Conservation (phyloP, 2,329 filamentous ascomycete genomes). For the Scopulariopsis brevicaulis region DNA sequence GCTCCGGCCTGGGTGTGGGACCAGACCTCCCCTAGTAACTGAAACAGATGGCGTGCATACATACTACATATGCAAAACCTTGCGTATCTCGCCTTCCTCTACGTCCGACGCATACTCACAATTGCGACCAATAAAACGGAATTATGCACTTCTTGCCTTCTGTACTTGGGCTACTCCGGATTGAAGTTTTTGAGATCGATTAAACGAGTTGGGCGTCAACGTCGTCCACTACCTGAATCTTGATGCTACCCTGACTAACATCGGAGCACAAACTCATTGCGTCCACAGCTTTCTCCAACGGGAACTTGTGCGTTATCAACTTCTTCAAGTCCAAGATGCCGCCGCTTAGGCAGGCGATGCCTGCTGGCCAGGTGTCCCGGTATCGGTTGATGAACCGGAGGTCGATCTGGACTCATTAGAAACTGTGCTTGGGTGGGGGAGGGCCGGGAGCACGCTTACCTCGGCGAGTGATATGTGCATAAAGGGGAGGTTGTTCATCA, state of each 20-base stretch:
- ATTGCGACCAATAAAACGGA: too few species aligned
- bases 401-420: conserved; percentile 36
- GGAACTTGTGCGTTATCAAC: conserved; percentile 53
- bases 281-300: conserved; percentile 48
- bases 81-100: too few species aligned
- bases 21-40: too few species aligned
- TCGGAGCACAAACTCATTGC: conserved; percentile 27
- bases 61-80: too few species aligned
- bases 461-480: conserved; percentile 55
- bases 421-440: background rate
- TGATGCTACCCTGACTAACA: conserved; percentile 20
- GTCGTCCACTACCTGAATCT: conserved; percentile 21
- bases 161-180: background rate
- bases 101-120: too few species aligned
- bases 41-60: too few species aligned
- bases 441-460: background rate
- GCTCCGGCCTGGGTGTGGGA: too few species aligned
- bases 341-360: conserved; percentile 47
- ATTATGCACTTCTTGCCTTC: background rate
- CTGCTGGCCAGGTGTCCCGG: conserved; percentile 57
- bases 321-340: conserved; percentile 47
- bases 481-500: conserved; percentile 56
- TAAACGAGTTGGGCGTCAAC: background rate
- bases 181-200: background rate
- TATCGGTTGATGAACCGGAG: conserved; percentile 62